Base-by-base conservation (phyloP, 2,329 filamentous ascomycete genomes). In the Pseudogymnoascus pannorum region DNA sequence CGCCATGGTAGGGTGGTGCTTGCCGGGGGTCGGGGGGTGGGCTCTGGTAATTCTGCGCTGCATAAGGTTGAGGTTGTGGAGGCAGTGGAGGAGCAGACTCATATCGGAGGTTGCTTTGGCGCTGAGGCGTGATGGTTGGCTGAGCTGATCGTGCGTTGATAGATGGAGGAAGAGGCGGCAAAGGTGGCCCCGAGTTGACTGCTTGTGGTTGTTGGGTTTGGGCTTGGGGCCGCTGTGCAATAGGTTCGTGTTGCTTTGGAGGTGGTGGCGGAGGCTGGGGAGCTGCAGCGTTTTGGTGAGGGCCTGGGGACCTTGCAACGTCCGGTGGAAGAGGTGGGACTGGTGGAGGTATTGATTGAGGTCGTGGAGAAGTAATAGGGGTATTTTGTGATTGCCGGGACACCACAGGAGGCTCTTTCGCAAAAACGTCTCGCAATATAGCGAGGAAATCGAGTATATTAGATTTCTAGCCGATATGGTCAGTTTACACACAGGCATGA, bases 331-430 rank as follows among this genome's bases (percentile, higher is more conserved):
- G 78, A 60, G 89, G 88, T 63, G 89, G 89, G n/a, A 88, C 74
- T 11, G 87, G 86, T 31, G 88, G 88, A 57, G 86, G 85, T 62
- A 78, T 76, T 26, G 71, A 66, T 14, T 70, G 76, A 33, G 63
- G 69, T 54, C 71, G 73, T 36, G 66, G 69, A 57, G 65, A 70
- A 61, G 63, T 71, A 61, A 67, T 72, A 20, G 74, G 72, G 68
- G 72, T 60, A 64, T 76, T 76, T 66, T 79, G 77, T 68, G 81
- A 80, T 65, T 86, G 86, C 67, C 86, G 87, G 33, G 92, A 86
- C 63, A 94, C 86, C 3, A 97, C 90, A 0, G 94, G 94, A 7
- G 94, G 94, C 70, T 99, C 94, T 75, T 95, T 96, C 36, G 92
- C 88, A 72, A 99, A 99, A 20, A 97, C 81, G 60, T 94, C 91